Percentiles rank a stretch among this genome's conserved stretches.
Conservation (phyloP, 768 basidiomycete genomes). For the Tricholoma matsutake region DNA sequence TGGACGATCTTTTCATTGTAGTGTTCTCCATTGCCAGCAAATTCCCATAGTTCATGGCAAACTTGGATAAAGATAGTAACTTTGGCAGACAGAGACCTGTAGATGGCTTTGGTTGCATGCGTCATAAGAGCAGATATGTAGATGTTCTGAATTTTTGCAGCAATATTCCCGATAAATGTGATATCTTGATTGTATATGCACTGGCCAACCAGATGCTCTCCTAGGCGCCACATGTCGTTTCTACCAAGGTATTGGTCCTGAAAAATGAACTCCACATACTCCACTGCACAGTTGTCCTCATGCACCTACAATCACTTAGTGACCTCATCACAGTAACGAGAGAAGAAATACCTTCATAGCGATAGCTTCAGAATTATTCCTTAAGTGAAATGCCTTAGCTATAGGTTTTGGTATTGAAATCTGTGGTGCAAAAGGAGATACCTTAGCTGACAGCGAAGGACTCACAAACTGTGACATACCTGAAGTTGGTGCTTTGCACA, state of each 20-base stretch:
- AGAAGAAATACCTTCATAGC: conserved; percentile 56
- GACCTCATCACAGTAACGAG: neutral
- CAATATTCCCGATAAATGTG: conserved; percentile 77
- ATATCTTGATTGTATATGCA: conserved; percentile 88
- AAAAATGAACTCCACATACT: conserved; percentile 87
- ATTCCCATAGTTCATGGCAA: conserved; percentile 95
- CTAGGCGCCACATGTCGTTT: conserved; percentile 95
- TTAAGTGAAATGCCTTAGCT: conserved; percentile 66
- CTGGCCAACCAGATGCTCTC: conserved; percentile 74
- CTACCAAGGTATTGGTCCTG: conserved; percentile 95
- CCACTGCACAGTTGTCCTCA: conserved; percentile 55
- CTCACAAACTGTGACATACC: conserved; percentile 27
- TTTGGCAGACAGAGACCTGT: conserved; percentile 87
- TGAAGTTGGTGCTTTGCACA: conserved; percentile 62
- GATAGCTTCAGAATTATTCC: conserved; percentile 69
- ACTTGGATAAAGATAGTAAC: conserved; percentile 96
- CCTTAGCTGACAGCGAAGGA: neutral
- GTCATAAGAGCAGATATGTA: conserved; percentile 82
- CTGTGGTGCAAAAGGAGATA: conserved; percentile 29
- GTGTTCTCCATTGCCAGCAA: conserved; percentile 92
- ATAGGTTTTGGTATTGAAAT: conserved; percentile 73
- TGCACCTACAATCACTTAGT: conserved; percentile 57
- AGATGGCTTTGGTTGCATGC: conserved; percentile 81
- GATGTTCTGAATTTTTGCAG: conserved; percentile 79
- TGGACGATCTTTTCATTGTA: conserved; percentile 98